Conservation (phyloP, 805 yeast species). For the Grigorovia jiainica region DNA sequence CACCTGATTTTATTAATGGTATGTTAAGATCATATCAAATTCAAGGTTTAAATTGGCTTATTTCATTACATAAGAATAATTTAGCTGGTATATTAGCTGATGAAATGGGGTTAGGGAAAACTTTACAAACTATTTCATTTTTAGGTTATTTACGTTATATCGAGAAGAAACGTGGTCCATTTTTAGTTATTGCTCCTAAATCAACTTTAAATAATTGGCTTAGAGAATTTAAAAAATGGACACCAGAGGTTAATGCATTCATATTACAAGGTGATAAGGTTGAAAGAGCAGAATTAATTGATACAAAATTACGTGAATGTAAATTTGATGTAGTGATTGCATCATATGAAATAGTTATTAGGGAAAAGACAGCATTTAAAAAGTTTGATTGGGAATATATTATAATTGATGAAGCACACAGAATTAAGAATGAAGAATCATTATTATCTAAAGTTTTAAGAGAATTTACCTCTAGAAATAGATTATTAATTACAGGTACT, state of each 20-base stretch:
- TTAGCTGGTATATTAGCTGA: constrained; percentile 73
- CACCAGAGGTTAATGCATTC: constrained; percentile 65
- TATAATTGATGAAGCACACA: constrained; percentile 70
- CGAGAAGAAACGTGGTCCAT: constrained; percentile 58
- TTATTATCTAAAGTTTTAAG: constrained; percentile 65
- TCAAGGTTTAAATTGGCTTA: constrained; percentile 74
- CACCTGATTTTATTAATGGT: constrained; percentile 68
- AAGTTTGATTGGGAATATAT: constrained; percentile 72
- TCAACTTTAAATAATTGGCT: constrained; percentile 76
- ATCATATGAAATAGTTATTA: constrained; percentile 68
- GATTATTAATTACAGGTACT: constrained; percentile 72
- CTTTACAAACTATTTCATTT: constrained; percentile 69
- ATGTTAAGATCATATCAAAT: constrained; percentile 62
- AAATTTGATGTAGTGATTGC: constrained; percentile 65
- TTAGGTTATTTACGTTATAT: constrained; percentile 62
- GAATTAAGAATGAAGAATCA: constrained; percentile 71
- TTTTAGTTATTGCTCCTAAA: constrained; percentile 67
- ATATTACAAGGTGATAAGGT: constrained; percentile 70
- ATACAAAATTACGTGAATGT: constrained; percentile 41
- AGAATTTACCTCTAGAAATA: constrained; percentile 58
- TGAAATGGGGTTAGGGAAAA: constrained; percentile 82
- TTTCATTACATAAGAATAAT: constrained; percentile 56
- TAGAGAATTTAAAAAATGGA: constrained; percentile 69
- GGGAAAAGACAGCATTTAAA: constrained; percentile 56
- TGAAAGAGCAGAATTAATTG: constrained; percentile 46